Conservation (phyloP, 164 flowering plant species). For the Malania oleifera region DNA sequence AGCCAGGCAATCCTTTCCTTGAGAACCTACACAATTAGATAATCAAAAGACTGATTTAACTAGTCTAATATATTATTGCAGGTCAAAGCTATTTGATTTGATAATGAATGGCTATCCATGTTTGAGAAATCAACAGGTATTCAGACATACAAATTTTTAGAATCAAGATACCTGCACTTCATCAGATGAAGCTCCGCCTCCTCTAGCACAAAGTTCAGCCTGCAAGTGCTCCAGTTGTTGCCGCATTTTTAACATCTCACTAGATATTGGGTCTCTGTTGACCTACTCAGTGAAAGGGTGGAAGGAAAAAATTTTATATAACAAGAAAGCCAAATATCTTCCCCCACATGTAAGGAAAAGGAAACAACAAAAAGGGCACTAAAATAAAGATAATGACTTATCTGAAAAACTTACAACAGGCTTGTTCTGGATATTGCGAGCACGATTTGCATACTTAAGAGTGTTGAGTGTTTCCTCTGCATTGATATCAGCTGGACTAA, state of each 20-base stretch:
- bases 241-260: constrained; percentile 89
- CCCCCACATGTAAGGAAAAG: background rate
- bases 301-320: background rate
- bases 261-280: constrained; percentile 90
- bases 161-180: constrained; percentile 67
- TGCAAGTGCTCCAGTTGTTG: constrained; percentile 89
- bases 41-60: background rate
- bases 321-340: background rate
- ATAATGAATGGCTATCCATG: background rate
- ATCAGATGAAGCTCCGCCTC: constrained; percentile 68
- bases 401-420: constrained; percentile 70
- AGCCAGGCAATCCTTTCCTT: constrained; percentile 93
- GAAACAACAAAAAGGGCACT: background rate
- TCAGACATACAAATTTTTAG: background rate
- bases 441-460: constrained; percentile 97
- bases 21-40: constrained; percentile 48
- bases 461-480: constrained; percentile 99
- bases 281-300: constrained; percentile 42
- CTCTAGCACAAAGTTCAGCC: constrained; percentile 88
- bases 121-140: background rate
- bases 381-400: background rate
- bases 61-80: background rate
- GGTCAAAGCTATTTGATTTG: background rate
- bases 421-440: constrained; percentile 96
- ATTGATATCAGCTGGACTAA: constrained; percentile 99